These are phyloP conservation scores for Moniliophthora roreri DNA, from an alignment of 1,284 basidiomycete genomes.

Conservation along the genomic window DNA sequence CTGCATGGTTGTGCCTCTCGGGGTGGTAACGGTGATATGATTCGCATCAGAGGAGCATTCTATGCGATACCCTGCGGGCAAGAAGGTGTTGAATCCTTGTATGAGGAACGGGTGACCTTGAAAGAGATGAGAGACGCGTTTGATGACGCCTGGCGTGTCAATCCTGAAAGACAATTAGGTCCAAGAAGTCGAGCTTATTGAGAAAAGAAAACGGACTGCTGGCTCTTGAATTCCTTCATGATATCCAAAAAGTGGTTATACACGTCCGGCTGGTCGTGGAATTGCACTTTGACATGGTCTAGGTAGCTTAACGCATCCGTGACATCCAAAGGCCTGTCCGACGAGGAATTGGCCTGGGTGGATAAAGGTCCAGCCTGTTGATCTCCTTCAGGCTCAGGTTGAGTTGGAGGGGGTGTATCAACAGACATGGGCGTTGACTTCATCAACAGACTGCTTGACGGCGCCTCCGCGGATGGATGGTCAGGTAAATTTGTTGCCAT, in stretches of 20 bases:
- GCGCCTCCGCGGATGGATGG: too few relatives aligned
- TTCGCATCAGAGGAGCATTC: slow-evolving; percentile 69
- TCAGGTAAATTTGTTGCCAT: too few relatives aligned
- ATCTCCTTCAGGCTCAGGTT: neutral
- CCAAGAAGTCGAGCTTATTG: neutral
- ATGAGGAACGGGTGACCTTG: slow-evolving; percentile 90
- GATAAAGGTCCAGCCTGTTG: neutral
- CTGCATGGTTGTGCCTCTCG: slow-evolving; percentile 57
- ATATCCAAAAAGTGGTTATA: slow-evolving; percentile 96
- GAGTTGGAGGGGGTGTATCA: neutral
- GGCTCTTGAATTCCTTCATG: slow-evolving; percentile 98
- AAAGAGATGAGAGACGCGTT: slow-evolving; percentile 92
- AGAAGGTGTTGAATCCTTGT: slow-evolving; percentile 97
- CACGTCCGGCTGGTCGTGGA: slow-evolving; percentile 85
- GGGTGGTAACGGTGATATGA: slow-evolving; percentile 82
- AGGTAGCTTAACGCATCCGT: slow-evolving; percentile 94
- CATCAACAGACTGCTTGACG: too few relatives aligned
- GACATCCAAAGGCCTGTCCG: slow-evolving; percentile 64
- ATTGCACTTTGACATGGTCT: slow-evolving; percentile 90
- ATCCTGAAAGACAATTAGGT: slow-evolving; percentile 56
- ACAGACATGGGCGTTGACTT: neutral
- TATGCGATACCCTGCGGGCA: slow-evolving; percentile 93
- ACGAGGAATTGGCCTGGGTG: neutral
- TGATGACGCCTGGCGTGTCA: slow-evolving; percentile 96
- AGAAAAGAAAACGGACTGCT: slow-evolving; percentile 56